phyloP scores from a whole-genome alignment of 805 yeast genomes.

The Nakazawaea wickerhamii region DNA sequence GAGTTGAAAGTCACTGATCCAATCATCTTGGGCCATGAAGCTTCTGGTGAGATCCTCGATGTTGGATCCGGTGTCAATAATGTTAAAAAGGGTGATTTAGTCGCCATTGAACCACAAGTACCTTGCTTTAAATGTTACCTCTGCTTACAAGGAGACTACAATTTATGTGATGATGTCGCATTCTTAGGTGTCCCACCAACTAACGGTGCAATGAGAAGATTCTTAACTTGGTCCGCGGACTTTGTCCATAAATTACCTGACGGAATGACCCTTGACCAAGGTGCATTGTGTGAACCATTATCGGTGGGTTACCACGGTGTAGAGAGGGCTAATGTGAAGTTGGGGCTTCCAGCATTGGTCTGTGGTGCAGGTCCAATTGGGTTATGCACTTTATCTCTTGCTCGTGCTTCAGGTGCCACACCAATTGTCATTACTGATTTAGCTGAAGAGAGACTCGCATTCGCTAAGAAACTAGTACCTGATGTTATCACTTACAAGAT shows the following conservation, averaged over 20 bases:
- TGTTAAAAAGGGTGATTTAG: slow-evolving; percentile 41
- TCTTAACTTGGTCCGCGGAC: slow-evolving; percentile 25
- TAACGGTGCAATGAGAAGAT: slow-evolving; percentile 36
- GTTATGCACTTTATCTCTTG: slow-evolving; percentile 39
- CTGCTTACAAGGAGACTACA: slow-evolving; percentile 35
- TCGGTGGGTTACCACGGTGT: slow-evolving; percentile 51
- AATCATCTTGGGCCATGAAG: slow-evolving; percentile 41
- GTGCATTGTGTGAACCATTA: slow-evolving; percentile 52
- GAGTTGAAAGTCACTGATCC: slow-evolving; percentile 32
- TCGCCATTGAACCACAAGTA: slow-evolving; percentile 50
- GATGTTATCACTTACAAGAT: slow-evolving; percentile 39
- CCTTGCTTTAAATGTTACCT: slow-evolving; percentile 40
- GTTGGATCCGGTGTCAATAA: slow-evolving; percentile 44
- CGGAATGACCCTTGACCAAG: slow-evolving; percentile 42
- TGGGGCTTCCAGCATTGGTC: slow-evolving; percentile 44
- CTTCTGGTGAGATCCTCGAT: slow-evolving; percentile 39
- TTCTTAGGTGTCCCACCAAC: slow-evolving; percentile 34
- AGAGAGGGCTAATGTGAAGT: slow-evolving; percentile 37
- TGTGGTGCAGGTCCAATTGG: slow-evolving; percentile 64
- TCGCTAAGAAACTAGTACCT: slow-evolving; percentile 43
- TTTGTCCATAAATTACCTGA: slow-evolving; percentile 34
- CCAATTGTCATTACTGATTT: slow-evolving; percentile 49
- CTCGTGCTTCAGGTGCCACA: slow-evolving; percentile 48
- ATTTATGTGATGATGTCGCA: slow-evolving; percentile 32
- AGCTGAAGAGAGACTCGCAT: slow-evolving; percentile 35